These are phyloP conservation scores for Ceriops zippeliana DNA, from an alignment of 345 rosid species.

Conservation along the genomic window DNA sequence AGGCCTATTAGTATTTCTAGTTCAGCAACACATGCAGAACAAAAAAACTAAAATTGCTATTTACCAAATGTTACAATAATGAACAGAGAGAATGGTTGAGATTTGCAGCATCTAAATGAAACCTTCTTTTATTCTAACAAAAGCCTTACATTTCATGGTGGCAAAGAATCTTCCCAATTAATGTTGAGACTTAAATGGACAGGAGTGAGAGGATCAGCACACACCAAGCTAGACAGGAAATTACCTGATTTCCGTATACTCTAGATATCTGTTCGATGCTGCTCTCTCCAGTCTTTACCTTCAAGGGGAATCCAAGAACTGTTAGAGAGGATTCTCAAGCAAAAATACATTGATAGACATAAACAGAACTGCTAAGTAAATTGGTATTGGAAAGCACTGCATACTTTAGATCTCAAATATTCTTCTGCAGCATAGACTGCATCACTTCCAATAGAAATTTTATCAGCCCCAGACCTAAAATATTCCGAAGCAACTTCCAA, in stretches of 20 bases:
- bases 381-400: conserved; percentile 17
- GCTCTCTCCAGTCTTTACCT: conserved; percentile 84
- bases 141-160: no score
- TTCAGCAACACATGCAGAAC: no score
- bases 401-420: conserved; percentile 72
- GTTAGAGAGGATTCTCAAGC: conserved; percentile 6
- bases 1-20: no score
- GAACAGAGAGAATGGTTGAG: no score
- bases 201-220: background rate
- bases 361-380: background rate
- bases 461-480: conserved; percentile 97
- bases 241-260: conserved; percentile 97
- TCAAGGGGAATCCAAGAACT: conserved; percentile 16
- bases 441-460: conserved; percentile 94
- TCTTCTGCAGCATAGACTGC: conserved; percentile 93
- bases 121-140: no score
- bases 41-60: no score
- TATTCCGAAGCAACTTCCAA: conserved; percentile 97
- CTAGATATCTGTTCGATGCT: conserved; percentile 92
- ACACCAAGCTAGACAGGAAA: background rate
- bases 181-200: background rate
- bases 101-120: no score
- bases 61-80: no score
- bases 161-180: background rate
- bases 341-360: conserved; percentile 4